Base-by-base conservation (phyloP, 2,329 filamentous ascomycete species). In the Epicoccum nigrum region DNA sequence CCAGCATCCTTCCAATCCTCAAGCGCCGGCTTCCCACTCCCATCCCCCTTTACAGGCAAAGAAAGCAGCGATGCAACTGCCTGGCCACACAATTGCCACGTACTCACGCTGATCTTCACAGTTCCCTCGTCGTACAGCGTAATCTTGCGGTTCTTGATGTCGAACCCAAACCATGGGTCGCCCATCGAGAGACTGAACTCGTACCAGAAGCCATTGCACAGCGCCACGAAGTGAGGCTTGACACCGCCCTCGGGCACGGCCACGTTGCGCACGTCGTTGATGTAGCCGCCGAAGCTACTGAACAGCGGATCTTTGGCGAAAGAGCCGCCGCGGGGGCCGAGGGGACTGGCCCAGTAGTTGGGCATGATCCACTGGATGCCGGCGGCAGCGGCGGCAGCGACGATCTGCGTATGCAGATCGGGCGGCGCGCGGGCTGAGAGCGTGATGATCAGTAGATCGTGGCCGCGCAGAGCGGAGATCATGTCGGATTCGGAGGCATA, bases 31-130 rank as follows among this genome's bases (percentile, higher is more conserved):
- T 19, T 12, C 0, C 32, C 45, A 21, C 7, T 31, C 4, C 43
- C 52, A 15, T 56, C 39, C 6, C 53, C 32, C 7, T 45, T 30
- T 1, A 71, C 44, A 0, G 80, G 78, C 16, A 76, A 54, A 9
- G 64, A 64, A 23, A 77, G 45, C 7, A 77, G 47, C 15, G 61
- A 70, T 1, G 83, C 83, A 11, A 86, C 74, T 0, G 82, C 83
- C 57, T 76, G 64, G 55, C 78, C 78, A 60, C 79, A 73, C 70
- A 88, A 85, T 5, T 73, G 59, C 77, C 82, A 84, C 0, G 87
- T 88, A 11, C 80, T 83, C 0, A 75, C 81, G 1, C 76, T 79
- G 4, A 64, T 28, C 33, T 48, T 55, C 27, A 47, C 45, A 16
- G 76, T 77, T 0, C 64, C 63, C 0, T 67, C 58, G 9, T 62